Evolutionary conservation across 352 stramenopile genomes (phyloP).

Genomic region (Aphanomyces euteiches): DNA sequence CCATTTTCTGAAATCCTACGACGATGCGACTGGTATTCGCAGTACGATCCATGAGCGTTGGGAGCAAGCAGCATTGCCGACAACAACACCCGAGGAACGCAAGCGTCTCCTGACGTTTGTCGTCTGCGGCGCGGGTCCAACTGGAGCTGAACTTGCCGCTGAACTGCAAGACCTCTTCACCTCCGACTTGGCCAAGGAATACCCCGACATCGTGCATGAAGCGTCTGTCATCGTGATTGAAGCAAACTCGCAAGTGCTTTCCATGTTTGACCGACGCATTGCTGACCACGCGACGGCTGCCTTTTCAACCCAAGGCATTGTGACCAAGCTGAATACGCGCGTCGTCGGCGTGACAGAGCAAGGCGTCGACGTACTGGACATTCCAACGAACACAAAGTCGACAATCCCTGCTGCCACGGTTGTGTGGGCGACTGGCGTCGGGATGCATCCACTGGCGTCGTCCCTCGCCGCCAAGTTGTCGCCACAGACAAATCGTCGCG

Average conservation of each 20-base stretch:
- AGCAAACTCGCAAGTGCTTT: conserved; percentile 3
- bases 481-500: conserved; percentile 20
- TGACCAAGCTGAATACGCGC: conserved; percentile 10
- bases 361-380: conserved; percentile 15
- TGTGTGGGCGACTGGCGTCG: conserved; percentile 21
- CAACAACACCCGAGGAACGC: conserved; percentile 9
- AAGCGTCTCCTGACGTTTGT: conserved; percentile 16
- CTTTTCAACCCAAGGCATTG: conserved; percentile 23
- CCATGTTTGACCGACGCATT: conserved; percentile 28
- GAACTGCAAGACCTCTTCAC: conserved; percentile 26
- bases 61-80: conserved; percentile 25
- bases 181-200: conserved; percentile 18
- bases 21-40: conserved; percentile 10
- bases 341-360: conserved; percentile 6
- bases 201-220: conserved; percentile 10
- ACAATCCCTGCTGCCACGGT: background rate
- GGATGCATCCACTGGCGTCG: conserved; percentile 6
- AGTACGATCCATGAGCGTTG: conserved; percentile 14
- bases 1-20: conserved; percentile 28
- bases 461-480: background rate
- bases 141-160: conserved; percentile 25
- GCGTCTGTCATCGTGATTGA: conserved; percentile 18
- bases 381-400: background rate
- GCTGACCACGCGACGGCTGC: conserved; percentile 16
- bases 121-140: conserved; percentile 24